phyloP scores from a whole-genome alignment of 768 basidiomycete species.

The Dentipellis fragilis region DNA sequence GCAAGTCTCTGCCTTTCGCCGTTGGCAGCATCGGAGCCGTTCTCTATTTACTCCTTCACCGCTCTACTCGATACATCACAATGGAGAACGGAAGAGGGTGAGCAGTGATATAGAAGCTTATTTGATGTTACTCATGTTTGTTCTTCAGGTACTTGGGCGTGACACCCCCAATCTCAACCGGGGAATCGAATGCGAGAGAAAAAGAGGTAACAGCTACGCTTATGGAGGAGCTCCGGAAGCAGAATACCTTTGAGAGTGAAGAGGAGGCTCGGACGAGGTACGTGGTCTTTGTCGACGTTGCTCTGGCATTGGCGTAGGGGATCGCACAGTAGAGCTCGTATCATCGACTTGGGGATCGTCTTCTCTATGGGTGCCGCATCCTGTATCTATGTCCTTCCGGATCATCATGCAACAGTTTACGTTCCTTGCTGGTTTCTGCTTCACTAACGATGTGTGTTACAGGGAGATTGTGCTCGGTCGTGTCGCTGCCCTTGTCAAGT shows the following conservation, averaged over 20 bases:
- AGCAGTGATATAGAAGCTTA: not conserved
- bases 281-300: not conserved
- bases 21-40: not conserved
- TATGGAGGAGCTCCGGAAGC: slow-evolving; percentile 81
- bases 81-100: slow-evolving; percentile 12
- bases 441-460: slow-evolving; percentile 2
- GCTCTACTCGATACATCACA: not conserved
- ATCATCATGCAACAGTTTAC: too few species aligned
- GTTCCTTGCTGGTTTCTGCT: not conserved
- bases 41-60: not conserved
- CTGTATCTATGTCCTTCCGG: too few species aligned
- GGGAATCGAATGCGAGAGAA: slow-evolving; percentile 67
- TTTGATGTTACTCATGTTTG: not conserved
- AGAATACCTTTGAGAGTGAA: slow-evolving; percentile 84
- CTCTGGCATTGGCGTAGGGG: not conserved
- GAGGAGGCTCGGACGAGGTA: slow-evolving; percentile 84
- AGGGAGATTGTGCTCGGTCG: slow-evolving; percentile 93
- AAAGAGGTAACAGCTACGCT: slow-evolving; percentile 76
- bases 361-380: too few species aligned
- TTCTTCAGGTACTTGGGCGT: slow-evolving; percentile 64
- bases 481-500: slow-evolving; percentile 80
- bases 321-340: too few species aligned
- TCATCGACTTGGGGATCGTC: too few species aligned
- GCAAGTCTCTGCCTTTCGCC: not conserved
- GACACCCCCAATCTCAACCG: slow-evolving; percentile 75